Conservation (phyloP, 2,329 filamentous ascomycete genomes). For the Raffaelea deltoideospora region DNA sequence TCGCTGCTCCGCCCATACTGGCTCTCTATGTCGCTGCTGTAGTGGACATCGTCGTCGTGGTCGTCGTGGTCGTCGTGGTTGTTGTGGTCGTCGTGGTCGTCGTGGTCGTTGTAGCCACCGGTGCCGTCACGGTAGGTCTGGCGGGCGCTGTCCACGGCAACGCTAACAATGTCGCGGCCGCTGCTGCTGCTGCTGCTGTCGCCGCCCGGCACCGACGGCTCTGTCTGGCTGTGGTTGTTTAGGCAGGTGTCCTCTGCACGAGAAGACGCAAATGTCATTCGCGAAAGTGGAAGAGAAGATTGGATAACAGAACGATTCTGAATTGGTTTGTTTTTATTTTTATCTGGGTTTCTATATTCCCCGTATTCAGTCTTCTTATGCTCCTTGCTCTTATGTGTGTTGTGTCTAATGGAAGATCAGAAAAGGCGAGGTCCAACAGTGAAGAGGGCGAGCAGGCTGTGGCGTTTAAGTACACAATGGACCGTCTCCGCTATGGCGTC, state of each 20-base stretch:
- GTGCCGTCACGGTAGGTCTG: background rate
- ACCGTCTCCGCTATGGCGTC: too few relatives aligned
- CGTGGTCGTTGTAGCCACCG: conserved; percentile 1
- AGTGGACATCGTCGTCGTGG: background rate
- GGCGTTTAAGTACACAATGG: too few relatives aligned
- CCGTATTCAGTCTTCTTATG: too few relatives aligned
- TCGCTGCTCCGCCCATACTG: background rate
- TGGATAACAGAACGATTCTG: background rate
- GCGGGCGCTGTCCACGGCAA: conserved; percentile 3
- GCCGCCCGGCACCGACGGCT: background rate
- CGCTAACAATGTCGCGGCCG: conserved; percentile 4
- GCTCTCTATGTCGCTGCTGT: background rate
- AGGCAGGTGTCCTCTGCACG: conserved; percentile 25
- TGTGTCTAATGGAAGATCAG: too few relatives aligned
- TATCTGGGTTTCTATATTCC: background rate
- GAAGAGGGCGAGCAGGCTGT: too few relatives aligned
- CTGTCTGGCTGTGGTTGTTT: conserved; percentile 21
- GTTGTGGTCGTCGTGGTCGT: conserved; percentile 3
- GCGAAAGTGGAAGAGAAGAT: conserved; percentile 1
- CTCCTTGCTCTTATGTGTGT: too few relatives aligned
- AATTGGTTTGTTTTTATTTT: background rate
- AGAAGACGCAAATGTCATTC: conserved; percentile 16
- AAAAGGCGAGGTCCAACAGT: too few relatives aligned
- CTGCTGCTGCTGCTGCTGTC: background rate
- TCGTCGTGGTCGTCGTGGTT: background rate